Conservation (phyloP, 164 flowering plant species). For the Magnolia changhungtana region DNA sequence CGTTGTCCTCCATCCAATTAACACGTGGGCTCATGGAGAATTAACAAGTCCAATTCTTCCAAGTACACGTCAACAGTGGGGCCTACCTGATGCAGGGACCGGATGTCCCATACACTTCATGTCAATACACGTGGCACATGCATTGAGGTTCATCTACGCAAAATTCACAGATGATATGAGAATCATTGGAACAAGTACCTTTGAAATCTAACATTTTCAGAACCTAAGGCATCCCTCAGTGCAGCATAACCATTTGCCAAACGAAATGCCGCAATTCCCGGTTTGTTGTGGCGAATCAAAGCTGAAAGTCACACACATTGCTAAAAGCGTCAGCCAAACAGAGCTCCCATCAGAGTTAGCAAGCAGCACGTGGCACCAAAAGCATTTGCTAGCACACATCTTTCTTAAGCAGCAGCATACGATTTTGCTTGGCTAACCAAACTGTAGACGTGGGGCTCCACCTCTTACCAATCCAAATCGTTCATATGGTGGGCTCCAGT, state of each 20-base stretch:
- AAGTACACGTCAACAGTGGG: too few relatives aligned
- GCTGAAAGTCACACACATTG: slow-evolving; percentile 41
- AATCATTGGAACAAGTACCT: slow-evolving; percentile 38
- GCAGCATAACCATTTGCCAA: slow-evolving; percentile 90
- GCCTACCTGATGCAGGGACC: too few relatives aligned
- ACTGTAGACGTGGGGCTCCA: too few relatives aligned
- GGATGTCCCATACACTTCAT: too few relatives aligned
- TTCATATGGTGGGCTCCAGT: too few relatives aligned
- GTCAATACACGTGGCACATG: background rate
- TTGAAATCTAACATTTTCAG: slow-evolving; percentile 80
- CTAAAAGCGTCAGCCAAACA: background rate
- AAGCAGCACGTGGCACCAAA: background rate
- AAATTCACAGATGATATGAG: background rate
- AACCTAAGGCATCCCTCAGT: slow-evolving; percentile 73
- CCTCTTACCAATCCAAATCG: too few relatives aligned
- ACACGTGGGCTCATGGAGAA: too few relatives aligned
- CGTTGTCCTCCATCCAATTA: too few relatives aligned
- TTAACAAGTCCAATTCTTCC: too few relatives aligned
- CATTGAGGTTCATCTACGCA: background rate
- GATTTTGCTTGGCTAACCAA: too few relatives aligned
- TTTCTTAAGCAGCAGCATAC: background rate
- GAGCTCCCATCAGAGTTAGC: background rate
- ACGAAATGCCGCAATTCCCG: slow-evolving; percentile 78
- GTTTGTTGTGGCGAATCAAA: slow-evolving; percentile 81
- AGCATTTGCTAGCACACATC: background rate